Evolutionary conservation across 495 filamentous ascomycete species (phyloP).

Genomic region (Trichoderma virens): DNA sequence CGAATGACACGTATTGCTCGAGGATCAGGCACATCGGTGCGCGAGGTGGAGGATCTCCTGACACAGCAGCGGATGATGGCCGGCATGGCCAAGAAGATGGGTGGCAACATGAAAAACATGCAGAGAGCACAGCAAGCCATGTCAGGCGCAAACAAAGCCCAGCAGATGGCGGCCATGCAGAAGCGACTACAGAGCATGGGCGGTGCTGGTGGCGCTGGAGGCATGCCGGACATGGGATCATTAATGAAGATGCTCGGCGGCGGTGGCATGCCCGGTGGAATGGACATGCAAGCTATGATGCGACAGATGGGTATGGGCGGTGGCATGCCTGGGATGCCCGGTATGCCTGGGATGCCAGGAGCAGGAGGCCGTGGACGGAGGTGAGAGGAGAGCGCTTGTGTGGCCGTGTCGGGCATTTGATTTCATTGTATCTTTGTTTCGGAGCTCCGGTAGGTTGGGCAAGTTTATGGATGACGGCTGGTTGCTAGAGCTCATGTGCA

Average conservation of each 20-base stretch:
- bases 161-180: slow-evolving; percentile 97
- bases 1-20: slow-evolving; percentile 89
- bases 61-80: slow-evolving; percentile 99
- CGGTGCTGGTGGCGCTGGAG: slow-evolving; percentile 48
- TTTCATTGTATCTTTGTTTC: slow-evolving; percentile 1
- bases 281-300: slow-evolving; percentile 82
- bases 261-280: slow-evolving; percentile 53
- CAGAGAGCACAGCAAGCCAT: slow-evolving; percentile 85
- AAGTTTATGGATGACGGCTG: neutral
- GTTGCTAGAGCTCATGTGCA: slow-evolving; percentile 8
- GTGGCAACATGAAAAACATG: slow-evolving; percentile 94
- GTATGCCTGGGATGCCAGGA: slow-evolving; percentile 16
- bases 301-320: slow-evolving; percentile 66
- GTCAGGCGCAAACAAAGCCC: slow-evolving; percentile 75
- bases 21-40: slow-evolving; percentile 82
- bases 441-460: slow-evolving; percentile 1
- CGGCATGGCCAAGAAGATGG: slow-evolving; percentile 98
- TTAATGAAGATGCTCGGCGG: slow-evolving; percentile 81
- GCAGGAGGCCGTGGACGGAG: slow-evolving; percentile 9
- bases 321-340: slow-evolving; percentile 33
- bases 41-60: slow-evolving; percentile 95
- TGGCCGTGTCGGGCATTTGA: neutral
- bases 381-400: neutral
- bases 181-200: slow-evolving; percentile 91
- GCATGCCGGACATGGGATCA: slow-evolving; percentile 71